A percentile compares a stretch with the other conserved stretches of the same genome.
These are phyloP conservation scores for Quercus ilex DNA, from an alignment of 306 rosid genomes.

Conservation along the genomic window DNA sequence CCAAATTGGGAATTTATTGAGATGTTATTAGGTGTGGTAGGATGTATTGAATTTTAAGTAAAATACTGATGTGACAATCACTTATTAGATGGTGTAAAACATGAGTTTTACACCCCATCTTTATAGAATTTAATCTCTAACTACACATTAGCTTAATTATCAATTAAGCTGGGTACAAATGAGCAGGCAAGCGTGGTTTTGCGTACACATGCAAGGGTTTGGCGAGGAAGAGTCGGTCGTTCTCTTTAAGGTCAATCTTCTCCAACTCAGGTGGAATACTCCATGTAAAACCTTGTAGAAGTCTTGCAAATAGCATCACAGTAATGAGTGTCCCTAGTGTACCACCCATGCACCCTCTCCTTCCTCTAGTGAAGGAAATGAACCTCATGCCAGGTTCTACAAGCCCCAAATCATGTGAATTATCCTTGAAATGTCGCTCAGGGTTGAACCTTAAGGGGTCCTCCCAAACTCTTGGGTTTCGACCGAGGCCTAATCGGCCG, in stretches of 20 bases:
- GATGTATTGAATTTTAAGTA: no score
- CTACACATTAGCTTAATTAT: no score
- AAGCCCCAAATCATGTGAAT: not conserved
- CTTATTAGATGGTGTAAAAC: no score
- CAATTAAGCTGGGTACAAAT: not conserved
- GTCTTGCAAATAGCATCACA: conserved; percentile 40
- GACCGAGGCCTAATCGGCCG: no score
- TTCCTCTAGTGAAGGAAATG: conserved; percentile 35
- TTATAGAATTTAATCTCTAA: no score
- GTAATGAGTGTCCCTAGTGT: conserved; percentile 36
- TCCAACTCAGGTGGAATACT: conserved; percentile 9
- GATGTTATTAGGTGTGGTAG: no score
- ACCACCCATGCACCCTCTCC: conserved; percentile 35
- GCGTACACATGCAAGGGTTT: not conserved
- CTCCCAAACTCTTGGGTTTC: conserved; percentile 16
- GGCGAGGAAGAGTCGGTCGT: not conserved
- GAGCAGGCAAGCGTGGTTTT: conserved; percentile 5
- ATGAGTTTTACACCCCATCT: no score
- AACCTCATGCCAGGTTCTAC: conserved; percentile 26
- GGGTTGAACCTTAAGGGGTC: conserved; percentile 35
- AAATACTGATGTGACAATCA: no score
- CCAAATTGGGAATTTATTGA: no score
- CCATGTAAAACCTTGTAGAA: conserved; percentile 45
- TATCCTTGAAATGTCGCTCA: conserved; percentile 15
- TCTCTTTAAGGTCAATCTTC: conserved; percentile 17